Percentiles rank a stretch among this genome's conserved stretches.
phyloP scores from a whole-genome alignment of 2,329 filamentous ascomycete genomes.

The Coleophoma crateriformis region DNA sequence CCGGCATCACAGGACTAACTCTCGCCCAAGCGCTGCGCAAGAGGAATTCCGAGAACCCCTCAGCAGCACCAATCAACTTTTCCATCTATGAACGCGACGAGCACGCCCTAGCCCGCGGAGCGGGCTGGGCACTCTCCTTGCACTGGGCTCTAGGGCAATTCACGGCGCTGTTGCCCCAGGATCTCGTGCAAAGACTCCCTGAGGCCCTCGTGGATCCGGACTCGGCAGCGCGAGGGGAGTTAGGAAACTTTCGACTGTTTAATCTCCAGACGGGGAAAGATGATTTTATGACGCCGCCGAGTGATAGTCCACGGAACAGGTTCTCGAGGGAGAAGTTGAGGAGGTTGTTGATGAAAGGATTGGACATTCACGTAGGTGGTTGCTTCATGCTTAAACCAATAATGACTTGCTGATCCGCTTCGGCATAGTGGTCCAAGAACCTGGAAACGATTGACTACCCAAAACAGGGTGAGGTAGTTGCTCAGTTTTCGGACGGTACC shows the following conservation, averaged over 20 bases:
- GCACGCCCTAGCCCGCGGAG: slow-evolving; percentile 11
- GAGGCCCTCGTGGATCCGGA: slow-evolving; percentile 45
- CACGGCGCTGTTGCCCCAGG: slow-evolving; percentile 40
- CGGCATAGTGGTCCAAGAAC: slow-evolving; percentile 29
- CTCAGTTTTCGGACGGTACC: slow-evolving; percentile 37
- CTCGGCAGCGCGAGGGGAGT: slow-evolving; percentile 37
- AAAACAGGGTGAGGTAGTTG: slow-evolving; percentile 27
- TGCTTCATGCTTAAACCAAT: not conserved
- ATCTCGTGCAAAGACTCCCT: slow-evolving; percentile 36
- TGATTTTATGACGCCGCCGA: slow-evolving; percentile 23
- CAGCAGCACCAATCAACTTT: slow-evolving; percentile 20
- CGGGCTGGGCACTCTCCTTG: slow-evolving; percentile 28
- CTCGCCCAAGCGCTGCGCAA: slow-evolving; percentile 20
- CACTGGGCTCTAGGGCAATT: slow-evolving; percentile 26
- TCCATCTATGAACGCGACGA: slow-evolving; percentile 34
- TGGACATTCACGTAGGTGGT: slow-evolving; percentile 25
- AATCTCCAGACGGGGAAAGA: slow-evolving; percentile 45
- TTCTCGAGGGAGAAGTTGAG: slow-evolving; percentile 28
- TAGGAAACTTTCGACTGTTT: slow-evolving; percentile 46
- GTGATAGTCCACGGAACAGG: slow-evolving; percentile 24
- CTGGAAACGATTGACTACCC: slow-evolving; percentile 28
- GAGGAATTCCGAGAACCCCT: not conserved
- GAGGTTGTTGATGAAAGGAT: slow-evolving; percentile 25
- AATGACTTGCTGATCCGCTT: slow-evolving; percentile 17
- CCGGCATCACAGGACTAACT: slow-evolving; percentile 24